Evolutionary conservation across 139 green algal genomes (phyloP).

Genomic region (Tetraselmis chui): DNA sequence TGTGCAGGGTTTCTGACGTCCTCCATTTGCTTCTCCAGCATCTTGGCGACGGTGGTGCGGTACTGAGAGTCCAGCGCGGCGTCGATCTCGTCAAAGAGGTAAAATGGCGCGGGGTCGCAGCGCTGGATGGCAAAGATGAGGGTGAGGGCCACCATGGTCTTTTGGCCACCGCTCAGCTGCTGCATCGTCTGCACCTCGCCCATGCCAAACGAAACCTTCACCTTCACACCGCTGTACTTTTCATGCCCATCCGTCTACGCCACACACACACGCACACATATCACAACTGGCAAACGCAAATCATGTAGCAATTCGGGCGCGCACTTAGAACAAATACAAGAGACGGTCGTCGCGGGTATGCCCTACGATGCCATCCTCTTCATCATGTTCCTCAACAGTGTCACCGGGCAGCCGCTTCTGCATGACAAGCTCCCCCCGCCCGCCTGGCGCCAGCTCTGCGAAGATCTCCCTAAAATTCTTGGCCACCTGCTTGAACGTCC

Average conservation of each 20-base stretch:
- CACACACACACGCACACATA: too few species aligned
- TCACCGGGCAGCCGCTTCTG: constrained; percentile 40
- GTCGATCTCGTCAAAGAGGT: constrained; percentile 99
- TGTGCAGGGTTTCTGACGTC: constrained; percentile 69
- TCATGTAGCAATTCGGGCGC: too few species aligned
- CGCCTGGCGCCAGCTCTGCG: constrained; percentile 76
- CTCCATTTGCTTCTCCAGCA: constrained; percentile 64
- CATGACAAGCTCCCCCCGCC: constrained; percentile 76
- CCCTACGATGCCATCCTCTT: constrained; percentile 28
- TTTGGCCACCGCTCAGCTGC: constrained; percentile 91
- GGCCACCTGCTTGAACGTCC: constrained; percentile 94
- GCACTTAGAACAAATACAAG: too few species aligned
- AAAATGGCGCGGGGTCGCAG: constrained; percentile 97
- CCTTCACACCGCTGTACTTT: constrained; percentile 84
- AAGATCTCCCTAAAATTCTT: constrained; percentile 94
- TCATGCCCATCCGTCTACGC: constrained; percentile 28
- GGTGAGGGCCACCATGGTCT: constrained; percentile 93
- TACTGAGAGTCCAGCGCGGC: constrained; percentile 94
- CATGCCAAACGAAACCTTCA: constrained; percentile 73
- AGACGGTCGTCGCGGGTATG: not conserved
- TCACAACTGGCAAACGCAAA: too few species aligned
- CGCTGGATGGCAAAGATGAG: constrained; percentile 98
- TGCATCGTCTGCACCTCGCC: constrained; percentile 80
- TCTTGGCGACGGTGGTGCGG: constrained; percentile 75
- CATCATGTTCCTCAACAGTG: constrained; percentile 32